phyloP scores from a whole-genome alignment of 495 filamentous ascomycete genomes.

The Rhypophila decipiens region DNA sequence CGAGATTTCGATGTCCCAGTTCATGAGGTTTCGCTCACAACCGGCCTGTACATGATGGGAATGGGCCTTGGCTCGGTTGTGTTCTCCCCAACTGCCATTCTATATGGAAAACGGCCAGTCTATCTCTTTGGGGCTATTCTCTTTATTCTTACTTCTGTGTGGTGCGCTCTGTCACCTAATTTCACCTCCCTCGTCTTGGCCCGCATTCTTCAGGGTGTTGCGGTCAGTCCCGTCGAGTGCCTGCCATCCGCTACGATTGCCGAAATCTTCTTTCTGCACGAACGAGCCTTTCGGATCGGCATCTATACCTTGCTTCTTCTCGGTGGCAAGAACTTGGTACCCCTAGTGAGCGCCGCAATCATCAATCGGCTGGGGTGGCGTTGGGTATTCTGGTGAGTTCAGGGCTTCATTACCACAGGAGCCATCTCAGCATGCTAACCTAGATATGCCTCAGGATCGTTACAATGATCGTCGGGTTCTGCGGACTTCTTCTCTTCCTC shows the following conservation, averaged over 20 bases:
- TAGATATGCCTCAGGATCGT: slow-evolving; percentile 56
- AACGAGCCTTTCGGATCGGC: slow-evolving; percentile 89
- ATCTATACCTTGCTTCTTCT: slow-evolving; percentile 88
- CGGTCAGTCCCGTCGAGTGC: slow-evolving; percentile 88
- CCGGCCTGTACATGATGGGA: slow-evolving; percentile 93
- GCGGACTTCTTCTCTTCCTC: slow-evolving; percentile 69
- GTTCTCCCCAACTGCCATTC: slow-evolving; percentile 83
- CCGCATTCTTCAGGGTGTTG: slow-evolving; percentile 79
- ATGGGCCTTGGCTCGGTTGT: slow-evolving; percentile 79
- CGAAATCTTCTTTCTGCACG: slow-evolving; percentile 95
- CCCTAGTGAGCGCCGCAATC: slow-evolving; percentile 80
- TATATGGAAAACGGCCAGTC: slow-evolving; percentile 86
- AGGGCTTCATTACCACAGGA: too few species aligned
- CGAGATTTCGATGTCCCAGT: slow-evolving; percentile 60
- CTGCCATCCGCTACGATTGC: slow-evolving; percentile 91
- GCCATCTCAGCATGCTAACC: too few species aligned
- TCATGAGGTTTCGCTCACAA: slow-evolving; percentile 77
- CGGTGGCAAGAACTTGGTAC: slow-evolving; percentile 88
- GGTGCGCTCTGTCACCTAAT: slow-evolving; percentile 79
- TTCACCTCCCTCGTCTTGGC: slow-evolving; percentile 77
- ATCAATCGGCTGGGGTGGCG: slow-evolving; percentile 76
- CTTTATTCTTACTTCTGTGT: slow-evolving; percentile 71
- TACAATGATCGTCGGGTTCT: slow-evolving; percentile 74
- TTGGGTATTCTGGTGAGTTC: slow-evolving; percentile 80
- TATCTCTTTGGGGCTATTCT: slow-evolving; percentile 74